These are phyloP conservation scores for Solanum bulbocastanum DNA, from an alignment of 257 asterid species.

Conservation along the genomic window DNA sequence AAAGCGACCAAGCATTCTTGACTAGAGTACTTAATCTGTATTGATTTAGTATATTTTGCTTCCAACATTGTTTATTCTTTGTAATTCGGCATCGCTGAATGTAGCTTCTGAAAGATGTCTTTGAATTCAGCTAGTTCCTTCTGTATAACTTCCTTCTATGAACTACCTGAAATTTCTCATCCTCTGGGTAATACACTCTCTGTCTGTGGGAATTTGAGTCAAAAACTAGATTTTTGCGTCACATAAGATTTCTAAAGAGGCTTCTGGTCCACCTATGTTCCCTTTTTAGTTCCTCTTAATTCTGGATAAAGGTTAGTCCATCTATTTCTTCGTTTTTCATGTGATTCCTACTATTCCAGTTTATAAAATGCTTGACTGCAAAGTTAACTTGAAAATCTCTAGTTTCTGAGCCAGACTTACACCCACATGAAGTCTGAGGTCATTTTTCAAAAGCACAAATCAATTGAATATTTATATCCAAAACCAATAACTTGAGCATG, in stretches of 20 bases:
- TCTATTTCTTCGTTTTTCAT: background rate
- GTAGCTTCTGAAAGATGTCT: background rate
- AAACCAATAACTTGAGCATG: background rate
- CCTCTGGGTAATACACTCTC: background rate
- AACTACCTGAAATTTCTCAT: background rate
- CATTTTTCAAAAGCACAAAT: background rate
- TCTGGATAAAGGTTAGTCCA: background rate
- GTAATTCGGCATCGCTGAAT: background rate
- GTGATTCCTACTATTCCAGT: background rate
- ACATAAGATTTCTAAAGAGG: background rate
- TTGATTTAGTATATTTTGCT: background rate
- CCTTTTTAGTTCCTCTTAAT: background rate
- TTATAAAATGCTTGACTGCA: background rate
- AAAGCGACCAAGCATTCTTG: background rate
- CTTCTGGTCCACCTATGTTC: background rate
- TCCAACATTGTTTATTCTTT: background rate
- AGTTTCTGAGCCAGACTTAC: background rate
- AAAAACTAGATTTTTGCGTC: background rate
- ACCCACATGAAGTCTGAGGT: background rate
- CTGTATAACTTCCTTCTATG: background rate
- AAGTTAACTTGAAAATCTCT: background rate
- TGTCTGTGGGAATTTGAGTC: background rate
- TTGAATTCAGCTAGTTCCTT: background rate
- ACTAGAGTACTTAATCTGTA: background rate
- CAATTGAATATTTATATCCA: background rate